Conservation (phyloP, 331 rosid species). For the Ulmus americana region DNA sequence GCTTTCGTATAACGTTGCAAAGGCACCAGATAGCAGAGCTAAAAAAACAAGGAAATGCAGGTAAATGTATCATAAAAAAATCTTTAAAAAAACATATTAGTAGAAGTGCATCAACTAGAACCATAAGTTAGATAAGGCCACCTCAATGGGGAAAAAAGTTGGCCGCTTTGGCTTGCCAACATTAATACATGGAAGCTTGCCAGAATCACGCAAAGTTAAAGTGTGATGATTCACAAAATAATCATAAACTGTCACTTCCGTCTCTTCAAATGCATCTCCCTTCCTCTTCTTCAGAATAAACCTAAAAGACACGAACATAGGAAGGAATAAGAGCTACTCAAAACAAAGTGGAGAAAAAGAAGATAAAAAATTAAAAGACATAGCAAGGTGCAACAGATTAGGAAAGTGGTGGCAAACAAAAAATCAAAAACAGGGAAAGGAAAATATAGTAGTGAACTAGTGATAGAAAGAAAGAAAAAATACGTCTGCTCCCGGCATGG, state of each 20-base stretch:
- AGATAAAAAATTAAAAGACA: background rate
- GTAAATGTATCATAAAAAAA: background rate
- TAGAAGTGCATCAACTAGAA: background rate
- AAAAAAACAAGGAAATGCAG: background rate
- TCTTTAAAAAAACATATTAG: background rate
- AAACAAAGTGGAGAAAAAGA: background rate
- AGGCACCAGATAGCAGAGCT: slow-evolving; percentile 77
- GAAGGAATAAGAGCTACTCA: background rate
- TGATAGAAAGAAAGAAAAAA: background rate
- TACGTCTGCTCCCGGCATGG: slow-evolving; percentile 72
- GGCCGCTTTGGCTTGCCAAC: slow-evolving; percentile 95
- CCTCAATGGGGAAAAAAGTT: slow-evolving; percentile 87
- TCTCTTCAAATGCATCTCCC: slow-evolving; percentile 29
- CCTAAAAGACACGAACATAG: slow-evolving; percentile 23
- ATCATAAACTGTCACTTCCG: slow-evolving; percentile 72
- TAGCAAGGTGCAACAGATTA: background rate
- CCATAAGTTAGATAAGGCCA: slow-evolving; percentile 11
- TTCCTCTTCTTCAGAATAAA: slow-evolving; percentile 55
- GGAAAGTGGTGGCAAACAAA: background rate
- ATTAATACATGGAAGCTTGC: slow-evolving; percentile 69
- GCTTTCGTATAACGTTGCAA: slow-evolving; percentile 82
- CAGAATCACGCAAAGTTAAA: slow-evolving; percentile 56
- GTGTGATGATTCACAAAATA: slow-evolving; percentile 61
- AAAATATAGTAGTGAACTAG: background rate
- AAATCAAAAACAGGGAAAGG: background rate